Base-by-base conservation (phyloP, 345 rosid genomes). In the Fremontodendron californicum region DNA sequence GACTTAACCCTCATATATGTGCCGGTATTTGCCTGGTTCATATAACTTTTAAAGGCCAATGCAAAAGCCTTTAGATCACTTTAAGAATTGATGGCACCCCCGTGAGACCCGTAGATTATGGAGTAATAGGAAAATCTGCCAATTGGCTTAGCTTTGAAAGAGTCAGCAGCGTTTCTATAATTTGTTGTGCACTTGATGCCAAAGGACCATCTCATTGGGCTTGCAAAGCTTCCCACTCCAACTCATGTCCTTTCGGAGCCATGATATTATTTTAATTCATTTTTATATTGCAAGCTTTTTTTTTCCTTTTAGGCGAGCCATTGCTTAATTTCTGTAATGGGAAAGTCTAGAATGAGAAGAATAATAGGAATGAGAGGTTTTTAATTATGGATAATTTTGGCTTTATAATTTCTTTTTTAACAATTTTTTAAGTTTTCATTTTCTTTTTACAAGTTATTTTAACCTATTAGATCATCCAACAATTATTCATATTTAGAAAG, bases 111-210 rank as follows among this genome's bases (percentile, higher is more conserved):
- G 13, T n/a, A 16, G 86, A 88, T 16, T 89, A 87, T 13, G 55
- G 42, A 23, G 82, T 81, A n/a, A 82, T 91, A 5, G 88, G 86
- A 19, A 31, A 81, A 55, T 21, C 66, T 61, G 51, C 29, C 8
- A 74, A 74, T 48, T 91, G 96, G 96, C 75, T 89, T 21, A 76
- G 58, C 78, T 91, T 91, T 43, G 19, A 75, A 2, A 67, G 75
- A 40, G 93, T 91, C 33, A 73, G 40, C 29, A 87, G 83, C 54
- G 84, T 86, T 62, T 81, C 88, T 39, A 80, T 91, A 9, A 40
- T 76, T 58, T 92, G 93, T 15, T 91, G 91, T 9, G 71, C 78
- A 27, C 75, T 89, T 29, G 92, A 91, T 74, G 93, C 90, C 27
- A 85, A 82, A 23, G 96, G 93, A 10, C 15, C 88, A 3, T 71